Conservation (phyloP, 208 protist genomes). For the Trypanosoma mega region DNA sequence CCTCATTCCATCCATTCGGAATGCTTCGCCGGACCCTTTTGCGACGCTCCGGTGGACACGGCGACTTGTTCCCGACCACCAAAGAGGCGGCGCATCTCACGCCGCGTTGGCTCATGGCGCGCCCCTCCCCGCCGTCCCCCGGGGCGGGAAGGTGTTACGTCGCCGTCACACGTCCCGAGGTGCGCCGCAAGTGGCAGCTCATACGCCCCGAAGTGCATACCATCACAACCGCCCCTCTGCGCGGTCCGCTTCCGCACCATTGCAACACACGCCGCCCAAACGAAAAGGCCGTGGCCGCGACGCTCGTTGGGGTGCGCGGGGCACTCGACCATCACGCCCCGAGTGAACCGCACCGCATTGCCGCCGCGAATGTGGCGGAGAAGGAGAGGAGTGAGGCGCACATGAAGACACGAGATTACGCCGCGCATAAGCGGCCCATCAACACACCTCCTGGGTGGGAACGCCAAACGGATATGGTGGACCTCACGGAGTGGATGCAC, state of each 20-base stretch:
- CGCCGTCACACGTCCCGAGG: conserved; percentile 32
- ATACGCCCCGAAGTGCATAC: conserved; percentile 38
- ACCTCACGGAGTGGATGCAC: conserved; percentile 44
- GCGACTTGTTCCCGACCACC: conserved; percentile 79
- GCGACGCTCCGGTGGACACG: conserved; percentile 54
- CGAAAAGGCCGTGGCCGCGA: conserved; percentile 21
- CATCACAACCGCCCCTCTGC: conserved; percentile 19
- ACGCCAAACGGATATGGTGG: conserved; percentile 21
- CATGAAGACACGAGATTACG: conserved; percentile 67
- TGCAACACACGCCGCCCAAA: conserved; percentile 35
- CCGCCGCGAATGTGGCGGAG: conserved; percentile 61
- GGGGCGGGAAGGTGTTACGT: conserved; percentile 55
- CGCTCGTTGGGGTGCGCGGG: conserved; percentile 33
- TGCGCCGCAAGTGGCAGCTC: conserved; percentile 53
- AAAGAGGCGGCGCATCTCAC: conserved; percentile 76
- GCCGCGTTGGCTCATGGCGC: conserved; percentile 51
- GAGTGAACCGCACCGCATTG: conserved; percentile 39
- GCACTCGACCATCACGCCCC: conserved; percentile 39
- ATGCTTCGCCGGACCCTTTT: conserved; percentile 37
- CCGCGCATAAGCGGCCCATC: conserved; percentile 32
- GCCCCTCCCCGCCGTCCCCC: conserved; percentile 44
- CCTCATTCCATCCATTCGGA: neutral
- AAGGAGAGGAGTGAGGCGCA: conserved; percentile 47
- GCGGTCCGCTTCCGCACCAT: conserved; percentile 15
- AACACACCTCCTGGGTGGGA: conserved; percentile 25